Conservation (phyloP, 2,329 filamentous ascomycete species). For the Coccinonectria pachysandricola region DNA sequence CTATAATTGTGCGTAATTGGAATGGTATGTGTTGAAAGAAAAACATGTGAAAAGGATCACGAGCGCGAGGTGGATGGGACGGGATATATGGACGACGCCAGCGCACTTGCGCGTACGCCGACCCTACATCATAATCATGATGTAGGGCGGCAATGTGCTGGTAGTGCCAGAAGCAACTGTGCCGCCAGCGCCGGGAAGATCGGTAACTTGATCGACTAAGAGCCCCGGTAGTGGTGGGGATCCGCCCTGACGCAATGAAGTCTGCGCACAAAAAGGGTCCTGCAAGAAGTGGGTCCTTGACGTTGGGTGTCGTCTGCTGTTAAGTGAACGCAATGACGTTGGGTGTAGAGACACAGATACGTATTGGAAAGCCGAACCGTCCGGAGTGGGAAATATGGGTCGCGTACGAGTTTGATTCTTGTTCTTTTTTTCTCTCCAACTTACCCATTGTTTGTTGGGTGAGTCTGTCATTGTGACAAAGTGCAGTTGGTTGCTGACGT, state of each 20-base stretch:
- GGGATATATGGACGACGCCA: slow-evolving; percentile 8
- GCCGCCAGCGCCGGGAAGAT: slow-evolving; percentile 4
- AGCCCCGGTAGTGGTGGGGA: slow-evolving; percentile 5
- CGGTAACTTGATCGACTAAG: no score
- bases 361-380: slow-evolving; percentile 2
- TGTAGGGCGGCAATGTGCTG: slow-evolving; percentile 3
- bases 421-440: no score
- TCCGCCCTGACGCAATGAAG: slow-evolving; percentile 14
- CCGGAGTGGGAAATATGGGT: slow-evolving; percentile 7
- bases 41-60: slow-evolving; percentile 1
- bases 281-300: slow-evolving; percentile 10
- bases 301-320: slow-evolving; percentile 5
- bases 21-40: slow-evolving; percentile 4
- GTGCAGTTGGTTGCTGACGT: no score
- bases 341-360: slow-evolving; percentile 3
- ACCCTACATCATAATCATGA: slow-evolving; percentile 6
- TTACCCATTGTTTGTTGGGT: slow-evolving; percentile 41
- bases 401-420: slow-evolving; percentile 5
- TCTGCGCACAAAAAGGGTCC: slow-evolving; percentile 9
- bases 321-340: slow-evolving; percentile 14
- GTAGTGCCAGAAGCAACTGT: no score
- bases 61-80: slow-evolving; percentile 2
- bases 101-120: slow-evolving; percentile 15
- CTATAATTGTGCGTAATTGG: neutral
- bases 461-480: no score